Evolutionary conservation across 129 eudicot genomes (phyloP).

Genomic region (Heracleum sosnowskyi): DNA sequence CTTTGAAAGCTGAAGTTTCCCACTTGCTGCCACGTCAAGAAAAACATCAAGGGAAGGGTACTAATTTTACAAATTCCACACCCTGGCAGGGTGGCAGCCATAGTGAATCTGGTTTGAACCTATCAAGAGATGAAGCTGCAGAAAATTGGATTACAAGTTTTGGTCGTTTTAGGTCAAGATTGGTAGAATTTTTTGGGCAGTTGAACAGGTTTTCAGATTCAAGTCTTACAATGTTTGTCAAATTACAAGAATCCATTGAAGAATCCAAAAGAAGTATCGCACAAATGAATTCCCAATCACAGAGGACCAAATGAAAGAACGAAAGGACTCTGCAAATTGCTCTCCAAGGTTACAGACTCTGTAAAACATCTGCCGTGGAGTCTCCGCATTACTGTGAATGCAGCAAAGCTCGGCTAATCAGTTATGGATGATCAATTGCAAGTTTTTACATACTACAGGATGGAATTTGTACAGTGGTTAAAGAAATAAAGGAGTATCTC

Average conservation of each 20-base stretch:
- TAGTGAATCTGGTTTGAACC: constrained; percentile 24
- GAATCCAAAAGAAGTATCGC: constrained; percentile 58
- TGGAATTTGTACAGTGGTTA: constrained; percentile 17
- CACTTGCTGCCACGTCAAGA: constrained; percentile 73
- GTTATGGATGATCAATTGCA: neutral
- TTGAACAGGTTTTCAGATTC: constrained; percentile 50
- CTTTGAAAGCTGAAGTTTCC: constrained; percentile 52
- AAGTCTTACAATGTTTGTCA: constrained; percentile 49
- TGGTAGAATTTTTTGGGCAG: constrained; percentile 58
- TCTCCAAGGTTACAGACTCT: constrained; percentile 49
- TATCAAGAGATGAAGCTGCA: constrained; percentile 37
- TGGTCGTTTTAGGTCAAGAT: constrained; percentile 46
- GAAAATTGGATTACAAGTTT: constrained; percentile 42
- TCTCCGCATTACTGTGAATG: neutral
- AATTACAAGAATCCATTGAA: constrained; percentile 54
- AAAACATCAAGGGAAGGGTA: constrained; percentile 43
- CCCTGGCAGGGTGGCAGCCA: constrained; percentile 16
- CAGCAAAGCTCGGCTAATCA: neutral
- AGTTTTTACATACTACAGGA: neutral
- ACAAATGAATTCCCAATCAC: constrained; percentile 25
- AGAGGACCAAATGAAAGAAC: neutral
- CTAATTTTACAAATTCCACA: constrained; percentile 2
- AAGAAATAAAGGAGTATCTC: constrained; percentile 13
- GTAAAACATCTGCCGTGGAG: neutral
- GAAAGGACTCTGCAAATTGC: constrained; percentile 18